A percentile compares a stretch with the other conserved stretches of the same genome.
Evolutionary conservation across 805 yeast species (phyloP).

Genomic region (Schizosaccharomyces cryophilus): DNA sequence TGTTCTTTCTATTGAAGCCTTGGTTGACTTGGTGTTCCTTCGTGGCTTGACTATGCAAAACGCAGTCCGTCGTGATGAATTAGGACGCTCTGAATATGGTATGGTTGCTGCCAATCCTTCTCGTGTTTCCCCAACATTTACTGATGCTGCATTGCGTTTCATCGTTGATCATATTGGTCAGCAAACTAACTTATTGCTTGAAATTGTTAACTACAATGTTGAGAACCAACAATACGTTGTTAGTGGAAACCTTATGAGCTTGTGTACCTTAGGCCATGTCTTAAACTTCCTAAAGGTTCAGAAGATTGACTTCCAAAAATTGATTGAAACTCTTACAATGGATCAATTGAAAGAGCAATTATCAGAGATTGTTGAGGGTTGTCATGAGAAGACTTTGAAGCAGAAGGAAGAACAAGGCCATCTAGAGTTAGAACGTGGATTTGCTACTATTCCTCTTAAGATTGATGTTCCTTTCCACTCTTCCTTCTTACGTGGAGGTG

Average conservation of each 20-base stretch:
- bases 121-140: slow-evolving; percentile 67
- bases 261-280: slow-evolving; percentile 80
- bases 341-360: slow-evolving; percentile 79
- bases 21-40: slow-evolving; percentile 32
- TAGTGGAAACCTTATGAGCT: slow-evolving; percentile 92
- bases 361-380: slow-evolving; percentile 67
- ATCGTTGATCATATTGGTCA: slow-evolving; percentile 71
- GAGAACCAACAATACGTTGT: slow-evolving; percentile 96
- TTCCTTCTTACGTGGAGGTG: slow-evolving; percentile 93
- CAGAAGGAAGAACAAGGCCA: slow-evolving; percentile 57
- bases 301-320: slow-evolving; percentile 75
- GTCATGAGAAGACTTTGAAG: slow-evolving; percentile 51
- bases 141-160: slow-evolving; percentile 78
- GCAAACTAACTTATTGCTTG: slow-evolving; percentile 80
- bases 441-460: slow-evolving; percentile 94
- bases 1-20: slow-evolving; percentile 85
- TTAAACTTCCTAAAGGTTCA: slow-evolving; percentile 80
- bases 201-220: slow-evolving; percentile 93
- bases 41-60: slow-evolving; percentile 99
- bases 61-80: slow-evolving; percentile 90
- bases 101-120: slow-evolving; percentile 97
- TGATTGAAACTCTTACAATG: slow-evolving; percentile 55
- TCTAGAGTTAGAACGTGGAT: slow-evolving; percentile 86
- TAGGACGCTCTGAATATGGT: slow-evolving; percentile 94
- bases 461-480: slow-evolving; percentile 99